A percentile compares a stretch with the other conserved stretches of the same genome.
These are phyloP conservation scores for Eruca vesicaria DNA, from an alignment of 441 rosid genomes.

Conservation along the genomic window DNA sequence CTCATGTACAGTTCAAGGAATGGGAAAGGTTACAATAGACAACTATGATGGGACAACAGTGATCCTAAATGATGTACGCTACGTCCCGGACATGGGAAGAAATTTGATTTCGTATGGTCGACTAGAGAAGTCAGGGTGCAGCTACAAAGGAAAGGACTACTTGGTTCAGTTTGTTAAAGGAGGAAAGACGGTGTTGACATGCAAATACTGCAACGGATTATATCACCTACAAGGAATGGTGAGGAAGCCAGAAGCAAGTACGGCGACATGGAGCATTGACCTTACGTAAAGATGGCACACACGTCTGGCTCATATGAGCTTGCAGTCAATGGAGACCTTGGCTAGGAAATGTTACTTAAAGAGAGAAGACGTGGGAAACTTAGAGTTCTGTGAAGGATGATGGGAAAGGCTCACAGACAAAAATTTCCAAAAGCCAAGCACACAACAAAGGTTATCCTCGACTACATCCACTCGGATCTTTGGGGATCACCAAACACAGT, in stretches of 20 bases:
- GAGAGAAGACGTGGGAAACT: background rate
- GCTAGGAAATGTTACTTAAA: background rate
- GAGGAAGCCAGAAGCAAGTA: background rate
- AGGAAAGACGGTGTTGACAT: background rate
- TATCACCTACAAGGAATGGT: background rate
- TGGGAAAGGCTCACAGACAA: background rate
- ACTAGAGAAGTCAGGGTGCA: background rate
- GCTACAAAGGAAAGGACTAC: background rate
- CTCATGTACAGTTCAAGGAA: too few relatives aligned
- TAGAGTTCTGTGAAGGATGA: background rate
- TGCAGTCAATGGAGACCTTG: background rate
- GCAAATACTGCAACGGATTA: background rate
- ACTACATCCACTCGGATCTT: background rate
- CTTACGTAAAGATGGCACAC: background rate
- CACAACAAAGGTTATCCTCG: background rate
- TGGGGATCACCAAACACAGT: background rate
- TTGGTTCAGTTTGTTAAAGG: background rate
- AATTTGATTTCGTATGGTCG: too few relatives aligned
- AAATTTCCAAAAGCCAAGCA: background rate
- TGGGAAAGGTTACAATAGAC: too few relatives aligned
- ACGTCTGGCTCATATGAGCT: background rate
- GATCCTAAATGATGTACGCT: too few relatives aligned
- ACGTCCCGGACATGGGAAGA: too few relatives aligned
- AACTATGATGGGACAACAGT: too few relatives aligned
- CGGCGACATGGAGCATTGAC: background rate